These are phyloP conservation scores for Cladophialophora bantiana DNA, from an alignment of 2,329 filamentous ascomycete species.

Conservation along the genomic window DNA sequence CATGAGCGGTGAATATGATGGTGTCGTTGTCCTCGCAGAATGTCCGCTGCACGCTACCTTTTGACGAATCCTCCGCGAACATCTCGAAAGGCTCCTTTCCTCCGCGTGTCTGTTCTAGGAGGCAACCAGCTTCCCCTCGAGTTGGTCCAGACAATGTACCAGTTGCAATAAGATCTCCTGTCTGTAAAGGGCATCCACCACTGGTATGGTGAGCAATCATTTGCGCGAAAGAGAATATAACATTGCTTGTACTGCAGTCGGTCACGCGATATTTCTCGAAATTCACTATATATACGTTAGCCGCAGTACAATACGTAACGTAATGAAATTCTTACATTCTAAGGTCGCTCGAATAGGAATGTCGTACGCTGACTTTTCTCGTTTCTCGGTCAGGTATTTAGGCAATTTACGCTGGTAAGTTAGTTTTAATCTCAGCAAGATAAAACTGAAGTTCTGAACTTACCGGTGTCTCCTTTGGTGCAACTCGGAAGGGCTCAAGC, in stretches of 20 bases:
- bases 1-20: constrained; percentile 65
- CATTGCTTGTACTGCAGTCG: constrained; percentile 66
- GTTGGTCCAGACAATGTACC: constrained; percentile 75
- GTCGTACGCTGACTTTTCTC: constrained; percentile 13
- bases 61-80: constrained; percentile 38
- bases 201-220: constrained; percentile 71
- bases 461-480: constrained; percentile 12
- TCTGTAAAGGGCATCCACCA: constrained; percentile 74
- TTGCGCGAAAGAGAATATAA: constrained; percentile 65
- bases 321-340: constrained; percentile 13
- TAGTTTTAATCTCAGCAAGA: constrained; percentile 50
- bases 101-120: constrained; percentile 73
- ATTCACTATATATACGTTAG: constrained; percentile 8
- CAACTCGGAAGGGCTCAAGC: constrained; percentile 60
- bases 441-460: constrained; percentile 41
- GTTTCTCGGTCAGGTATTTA: constrained; percentile 12
- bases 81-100: constrained; percentile 71
- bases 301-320: neutral
- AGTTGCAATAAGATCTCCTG: constrained; percentile 76
- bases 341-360: constrained; percentile 22
- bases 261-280: constrained; percentile 52
- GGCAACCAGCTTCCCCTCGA: constrained; percentile 65
- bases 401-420: constrained; percentile 43
- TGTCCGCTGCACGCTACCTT: constrained; percentile 67
- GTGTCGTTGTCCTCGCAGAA: constrained; percentile 78